Percentiles rank a stretch among this genome's conserved stretches.
phyloP scores from a whole-genome alignment of 1,139 yeast species.

The Pichia sp. region DNA sequence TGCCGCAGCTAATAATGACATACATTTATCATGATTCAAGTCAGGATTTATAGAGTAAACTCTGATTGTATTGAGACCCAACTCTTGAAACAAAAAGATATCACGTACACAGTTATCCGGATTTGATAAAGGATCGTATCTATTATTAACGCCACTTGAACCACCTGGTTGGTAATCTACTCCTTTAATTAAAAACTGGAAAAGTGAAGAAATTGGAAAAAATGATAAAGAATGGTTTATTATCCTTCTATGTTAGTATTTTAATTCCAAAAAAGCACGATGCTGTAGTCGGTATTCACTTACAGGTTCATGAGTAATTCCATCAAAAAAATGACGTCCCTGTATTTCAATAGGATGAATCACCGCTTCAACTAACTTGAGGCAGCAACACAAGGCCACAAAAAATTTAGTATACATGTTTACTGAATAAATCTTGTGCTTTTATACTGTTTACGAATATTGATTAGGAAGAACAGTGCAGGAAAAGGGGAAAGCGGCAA shows the following conservation, averaged over 20 bases:
- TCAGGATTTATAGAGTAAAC: slow-evolving; percentile 82
- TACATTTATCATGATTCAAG: slow-evolving; percentile 80
- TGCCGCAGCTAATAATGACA: slow-evolving; percentile 84
- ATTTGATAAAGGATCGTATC: slow-evolving; percentile 67
- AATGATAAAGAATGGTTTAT: too few relatives aligned
- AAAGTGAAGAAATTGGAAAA: too few relatives aligned
- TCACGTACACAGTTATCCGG: slow-evolving; percentile 66
- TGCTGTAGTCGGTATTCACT: slow-evolving; percentile 19
- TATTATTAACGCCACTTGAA: slow-evolving; percentile 44
- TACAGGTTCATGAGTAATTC: slow-evolving; percentile 71
- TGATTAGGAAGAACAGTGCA: neutral
- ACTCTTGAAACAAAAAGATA: slow-evolving; percentile 59
- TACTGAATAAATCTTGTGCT: too few relatives aligned
- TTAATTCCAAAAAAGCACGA: too few relatives aligned
- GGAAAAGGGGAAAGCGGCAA: neutral
- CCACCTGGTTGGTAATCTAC: slow-evolving; percentile 72
- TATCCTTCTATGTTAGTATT: too few relatives aligned
- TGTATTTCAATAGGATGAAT: slow-evolving; percentile 53
- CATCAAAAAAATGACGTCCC: slow-evolving; percentile 68
- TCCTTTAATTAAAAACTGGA: slow-evolving; percentile 69
- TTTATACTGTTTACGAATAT: neutral
- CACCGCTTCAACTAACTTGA: neutral
- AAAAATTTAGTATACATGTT: neutral
- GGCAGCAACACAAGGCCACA: neutral
- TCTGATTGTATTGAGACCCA: slow-evolving; percentile 78